Evolutionary conservation across 2,329 filamentous ascomycete genomes (phyloP).

Genomic region (Aspergillus melleus): DNA sequence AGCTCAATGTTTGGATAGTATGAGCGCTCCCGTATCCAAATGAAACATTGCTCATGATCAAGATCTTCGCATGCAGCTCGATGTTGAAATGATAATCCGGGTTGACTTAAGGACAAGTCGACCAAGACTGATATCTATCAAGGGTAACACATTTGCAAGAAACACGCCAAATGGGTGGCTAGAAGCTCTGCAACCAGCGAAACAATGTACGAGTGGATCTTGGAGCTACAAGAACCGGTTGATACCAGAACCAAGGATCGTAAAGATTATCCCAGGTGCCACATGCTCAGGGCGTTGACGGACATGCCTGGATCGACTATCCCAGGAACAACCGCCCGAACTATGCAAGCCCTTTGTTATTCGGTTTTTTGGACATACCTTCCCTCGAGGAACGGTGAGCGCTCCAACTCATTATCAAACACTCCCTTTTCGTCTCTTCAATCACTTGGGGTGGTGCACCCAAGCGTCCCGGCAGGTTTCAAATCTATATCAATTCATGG

Average conservation of each 20-base stretch:
- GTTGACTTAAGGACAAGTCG: conserved; percentile 33
- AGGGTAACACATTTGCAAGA: conserved; percentile 42
- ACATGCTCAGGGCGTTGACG: conserved; percentile 38
- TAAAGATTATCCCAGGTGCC: conserved; percentile 45
- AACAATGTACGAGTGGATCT: conserved; percentile 50
- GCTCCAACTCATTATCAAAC: conserved; percentile 26
- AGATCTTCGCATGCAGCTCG: conserved; percentile 45
- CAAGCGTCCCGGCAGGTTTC: conserved; percentile 14
- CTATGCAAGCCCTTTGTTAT: conserved; percentile 3
- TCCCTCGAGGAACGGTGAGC: conserved; percentile 26
- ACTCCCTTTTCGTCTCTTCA: conserved; percentile 15
- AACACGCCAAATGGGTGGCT: conserved; percentile 44
- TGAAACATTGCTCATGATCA: conserved; percentile 52
- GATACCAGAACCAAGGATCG: conserved; percentile 48
- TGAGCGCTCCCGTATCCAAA: conserved; percentile 50
- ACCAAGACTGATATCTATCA: conserved; percentile 28
- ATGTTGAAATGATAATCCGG: conserved; percentile 49
- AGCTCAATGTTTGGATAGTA: conserved; percentile 44
- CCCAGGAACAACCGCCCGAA: conserved; percentile 29
- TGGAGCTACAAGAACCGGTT: conserved; percentile 51
- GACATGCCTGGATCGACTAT: conserved; percentile 29
- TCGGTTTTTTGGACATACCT: neutral
- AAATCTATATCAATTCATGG: conserved; percentile 5
- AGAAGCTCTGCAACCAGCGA: conserved; percentile 49
- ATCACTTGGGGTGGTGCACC: conserved; percentile 3